Percentiles rank a stretch among this genome's conserved stretches.
Conservation (phyloP, 306 rosid genomes). For the Medicago lupulina region DNA sequence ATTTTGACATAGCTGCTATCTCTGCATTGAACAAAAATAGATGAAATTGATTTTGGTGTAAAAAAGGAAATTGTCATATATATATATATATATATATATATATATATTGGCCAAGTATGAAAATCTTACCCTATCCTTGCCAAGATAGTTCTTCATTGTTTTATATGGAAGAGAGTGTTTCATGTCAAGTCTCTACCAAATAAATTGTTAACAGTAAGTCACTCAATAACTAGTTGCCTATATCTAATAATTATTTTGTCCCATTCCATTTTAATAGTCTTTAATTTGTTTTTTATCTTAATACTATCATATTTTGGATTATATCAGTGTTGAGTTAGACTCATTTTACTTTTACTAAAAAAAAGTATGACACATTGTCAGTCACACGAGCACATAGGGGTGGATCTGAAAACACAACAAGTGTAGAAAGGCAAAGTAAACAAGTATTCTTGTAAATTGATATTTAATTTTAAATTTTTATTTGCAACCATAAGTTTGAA, state of each 20-base stretch:
- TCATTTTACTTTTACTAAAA: too few species aligned
- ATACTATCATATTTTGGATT: slow-evolving; percentile 13
- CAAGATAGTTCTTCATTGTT: slow-evolving; percentile 7
- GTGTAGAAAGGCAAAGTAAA: too few species aligned
- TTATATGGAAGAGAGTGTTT: slow-evolving; percentile 24
- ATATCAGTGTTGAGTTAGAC: neutral
- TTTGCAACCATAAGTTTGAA: neutral
- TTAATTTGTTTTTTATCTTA: neutral
- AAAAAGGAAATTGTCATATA: slow-evolving; percentile 1
- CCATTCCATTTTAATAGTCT: slow-evolving; percentile 3
- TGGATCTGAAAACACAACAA: too few species aligned
- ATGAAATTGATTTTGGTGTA: slow-evolving; percentile 1
- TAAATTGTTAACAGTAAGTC: slow-evolving; percentile 8
- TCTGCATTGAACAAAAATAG: slow-evolving; percentile 42
- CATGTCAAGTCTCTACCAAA: slow-evolving; percentile 27
- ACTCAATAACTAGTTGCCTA: neutral
- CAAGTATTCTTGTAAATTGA: neutral
- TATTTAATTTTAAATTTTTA: too few species aligned
- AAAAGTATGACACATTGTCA: neutral
- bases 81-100: neutral
- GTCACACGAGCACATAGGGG: neutral
- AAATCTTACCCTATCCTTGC: slow-evolving; percentile 26
- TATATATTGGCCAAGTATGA: slow-evolving; percentile 10
- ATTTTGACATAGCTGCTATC: slow-evolving; percentile 51
- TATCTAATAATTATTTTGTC: slow-evolving; percentile 8